A percentile compares a stretch with the other conserved stretches of the same genome.
Evolutionary conservation across 73 alveolate species (phyloP).

Genomic region (Paramecium pentaurelia): DNA sequence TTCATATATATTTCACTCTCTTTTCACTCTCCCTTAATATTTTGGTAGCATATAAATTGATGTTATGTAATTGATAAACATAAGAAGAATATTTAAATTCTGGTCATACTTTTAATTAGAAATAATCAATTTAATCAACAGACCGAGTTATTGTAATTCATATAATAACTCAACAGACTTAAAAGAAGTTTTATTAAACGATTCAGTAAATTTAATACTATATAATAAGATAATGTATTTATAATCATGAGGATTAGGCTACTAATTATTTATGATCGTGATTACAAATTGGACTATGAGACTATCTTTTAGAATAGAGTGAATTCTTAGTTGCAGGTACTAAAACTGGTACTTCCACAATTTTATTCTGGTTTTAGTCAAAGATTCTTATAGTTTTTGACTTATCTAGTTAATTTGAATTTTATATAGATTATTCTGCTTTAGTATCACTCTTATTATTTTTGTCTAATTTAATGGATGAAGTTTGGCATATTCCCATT

Average conservation of each 20-base stretch:
- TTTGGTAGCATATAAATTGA: background rate
- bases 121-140: background rate
- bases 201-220: background rate
- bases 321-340: background rate
- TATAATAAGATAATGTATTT: background rate
- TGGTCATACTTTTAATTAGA: no score
- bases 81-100: background rate
- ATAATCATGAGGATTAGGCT: background rate
- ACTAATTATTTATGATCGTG: background rate
- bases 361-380: background rate
- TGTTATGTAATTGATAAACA: no score
- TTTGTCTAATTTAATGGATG: background rate
- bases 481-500: background rate
- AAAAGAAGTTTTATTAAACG: background rate
- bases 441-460: background rate
- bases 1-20: background rate
- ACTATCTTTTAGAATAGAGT: background rate
- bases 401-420: background rate
- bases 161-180: no score
- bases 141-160: background rate
- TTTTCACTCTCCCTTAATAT: background rate
- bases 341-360: background rate
- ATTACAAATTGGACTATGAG: background rate
- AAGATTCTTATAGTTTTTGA: background rate
- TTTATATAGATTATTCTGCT: background rate